Evolutionary conservation across 2,329 filamentous ascomycete genomes (phyloP).

Genomic region (Exophiala spinifera): DNA sequence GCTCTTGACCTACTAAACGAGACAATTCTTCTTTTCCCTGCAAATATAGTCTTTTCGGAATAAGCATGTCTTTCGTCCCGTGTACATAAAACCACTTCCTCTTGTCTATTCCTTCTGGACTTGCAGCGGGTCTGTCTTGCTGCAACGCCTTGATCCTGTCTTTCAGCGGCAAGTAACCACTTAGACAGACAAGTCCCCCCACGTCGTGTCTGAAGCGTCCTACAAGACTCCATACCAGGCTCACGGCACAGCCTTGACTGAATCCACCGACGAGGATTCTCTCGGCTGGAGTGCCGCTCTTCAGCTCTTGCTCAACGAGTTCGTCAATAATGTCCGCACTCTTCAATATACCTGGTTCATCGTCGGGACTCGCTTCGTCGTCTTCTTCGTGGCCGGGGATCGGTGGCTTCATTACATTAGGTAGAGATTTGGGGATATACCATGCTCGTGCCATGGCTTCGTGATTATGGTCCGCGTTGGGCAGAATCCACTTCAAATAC

Average conservation of each 20-base stretch:
- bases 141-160: conserved; percentile 40
- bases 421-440: conserved; percentile 48
- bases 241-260: conserved; percentile 48
- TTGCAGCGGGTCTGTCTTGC: conserved; percentile 35
- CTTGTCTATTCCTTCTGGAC: conserved; percentile 30
- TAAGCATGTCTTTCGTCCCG: conserved; percentile 47
- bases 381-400: conserved; percentile 40
- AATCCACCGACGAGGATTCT: conserved; percentile 49
- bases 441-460: conserved; percentile 41
- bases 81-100: conserved; percentile 48
- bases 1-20: conserved; percentile 35
- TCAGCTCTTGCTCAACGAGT: conserved; percentile 42
- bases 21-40: conserved; percentile 42
- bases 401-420: conserved; percentile 39
- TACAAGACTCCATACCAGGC: conserved; percentile 42
- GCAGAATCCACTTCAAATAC: conserved; percentile 50
- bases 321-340: conserved; percentile 42
- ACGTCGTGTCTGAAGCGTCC: conserved; percentile 35
- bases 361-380: conserved; percentile 42
- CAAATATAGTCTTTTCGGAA: conserved; percentile 46
- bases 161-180: conserved; percentile 48
- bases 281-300: conserved; percentile 40
- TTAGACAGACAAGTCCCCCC: conserved; percentile 43
- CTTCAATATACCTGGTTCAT: conserved; percentile 44
- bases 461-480: conserved; percentile 48